Evolutionary conservation across 768 basidiomycete species (phyloP).

Genomic region (Arthromyces matolae): DNA sequence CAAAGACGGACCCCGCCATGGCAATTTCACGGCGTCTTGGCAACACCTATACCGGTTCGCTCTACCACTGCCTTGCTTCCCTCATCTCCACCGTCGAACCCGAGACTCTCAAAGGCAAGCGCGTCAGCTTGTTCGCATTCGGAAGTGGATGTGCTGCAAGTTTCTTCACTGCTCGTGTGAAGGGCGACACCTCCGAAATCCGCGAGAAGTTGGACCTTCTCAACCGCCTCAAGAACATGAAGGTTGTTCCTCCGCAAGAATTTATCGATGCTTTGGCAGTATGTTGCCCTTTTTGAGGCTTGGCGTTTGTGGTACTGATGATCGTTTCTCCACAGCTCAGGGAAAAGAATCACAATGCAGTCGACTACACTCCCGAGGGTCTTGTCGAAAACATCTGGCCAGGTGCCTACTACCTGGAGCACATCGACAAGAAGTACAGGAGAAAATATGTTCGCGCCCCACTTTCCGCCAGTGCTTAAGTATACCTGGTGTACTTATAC

Average conservation of each 20-base stretch:
- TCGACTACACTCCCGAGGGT: constrained; percentile 80
- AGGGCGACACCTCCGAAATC: constrained; percentile 85
- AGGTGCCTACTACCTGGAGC: constrained; percentile 88
- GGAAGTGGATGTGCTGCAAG: constrained; percentile 93
- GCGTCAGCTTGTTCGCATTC: constrained; percentile 93
- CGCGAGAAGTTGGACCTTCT: constrained; percentile 77
- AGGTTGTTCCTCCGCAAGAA: constrained; percentile 87
- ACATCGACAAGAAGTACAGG: constrained; percentile 87
- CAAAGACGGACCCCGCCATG: constrained; percentile 79
- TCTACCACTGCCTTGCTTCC: constrained; percentile 92
- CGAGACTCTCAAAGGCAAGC: constrained; percentile 70
- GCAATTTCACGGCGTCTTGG: constrained; percentile 87
- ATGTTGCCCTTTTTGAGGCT: constrained; percentile 23
- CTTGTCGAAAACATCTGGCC: constrained; percentile 91
- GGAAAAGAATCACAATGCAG: constrained; percentile 94
- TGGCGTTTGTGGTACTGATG: constrained; percentile 5
- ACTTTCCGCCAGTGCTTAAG: constrained; percentile 35
- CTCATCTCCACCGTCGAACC: constrained; percentile 74
- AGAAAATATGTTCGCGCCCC: constrained; percentile 73
- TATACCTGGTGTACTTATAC: constrained; percentile 8
- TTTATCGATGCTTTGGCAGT: constrained; percentile 83
- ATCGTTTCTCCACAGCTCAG: constrained; percentile 59
- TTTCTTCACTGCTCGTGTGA: constrained; percentile 86
- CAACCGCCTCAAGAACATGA: constrained; percentile 76
- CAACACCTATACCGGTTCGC: constrained; percentile 97